phyloP scores from a whole-genome alignment of 352 stramenopile genomes.

The Phytopythium oedochilum region DNA sequence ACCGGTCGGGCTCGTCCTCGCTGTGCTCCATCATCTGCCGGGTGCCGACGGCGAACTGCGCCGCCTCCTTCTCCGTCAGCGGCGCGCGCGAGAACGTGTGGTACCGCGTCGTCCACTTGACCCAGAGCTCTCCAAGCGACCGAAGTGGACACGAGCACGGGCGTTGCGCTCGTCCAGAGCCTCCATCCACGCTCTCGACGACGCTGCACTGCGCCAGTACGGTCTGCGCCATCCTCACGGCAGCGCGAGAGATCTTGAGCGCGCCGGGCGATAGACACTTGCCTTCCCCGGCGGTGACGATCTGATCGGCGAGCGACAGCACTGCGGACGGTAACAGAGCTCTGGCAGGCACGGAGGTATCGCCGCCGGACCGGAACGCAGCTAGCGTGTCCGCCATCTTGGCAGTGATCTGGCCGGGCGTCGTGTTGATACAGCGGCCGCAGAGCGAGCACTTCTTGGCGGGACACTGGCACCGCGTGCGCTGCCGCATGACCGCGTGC shows the following conservation, averaged over 20 bases:
- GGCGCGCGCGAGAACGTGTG: conserved; percentile 73
- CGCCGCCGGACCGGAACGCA: conserved; percentile 30
- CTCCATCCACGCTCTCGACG: conserved; percentile 45
- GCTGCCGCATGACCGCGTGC: conserved; percentile 69
- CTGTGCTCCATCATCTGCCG: conserved; percentile 79
- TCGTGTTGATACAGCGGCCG: conserved; percentile 58
- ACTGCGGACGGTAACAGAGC: conserved; percentile 7
- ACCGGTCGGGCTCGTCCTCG: conserved; percentile 37
- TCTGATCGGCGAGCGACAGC: conserved; percentile 39
- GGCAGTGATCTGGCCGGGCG: conserved; percentile 43
- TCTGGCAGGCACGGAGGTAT: background rate
- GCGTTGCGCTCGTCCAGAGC: conserved; percentile 44
- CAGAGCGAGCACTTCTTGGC: conserved; percentile 79
- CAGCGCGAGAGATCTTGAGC: conserved; percentile 25
- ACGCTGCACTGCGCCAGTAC: conserved; percentile 73
- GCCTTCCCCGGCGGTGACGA: conserved; percentile 50
- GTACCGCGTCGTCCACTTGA: conserved; percentile 71
- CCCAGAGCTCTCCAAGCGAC: conserved; percentile 78
- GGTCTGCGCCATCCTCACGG: conserved; percentile 53
- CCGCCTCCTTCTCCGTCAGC: conserved; percentile 47
- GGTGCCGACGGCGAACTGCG: conserved; percentile 67
- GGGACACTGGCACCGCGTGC: conserved; percentile 72
- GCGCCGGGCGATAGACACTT: conserved; percentile 22
- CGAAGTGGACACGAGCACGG: conserved; percentile 66
- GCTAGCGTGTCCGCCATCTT: conserved; percentile 62